These are phyloP conservation scores for Mediolabrus comicus DNA, from an alignment of 108 stramenopile species.

Conservation along the genomic window DNA sequence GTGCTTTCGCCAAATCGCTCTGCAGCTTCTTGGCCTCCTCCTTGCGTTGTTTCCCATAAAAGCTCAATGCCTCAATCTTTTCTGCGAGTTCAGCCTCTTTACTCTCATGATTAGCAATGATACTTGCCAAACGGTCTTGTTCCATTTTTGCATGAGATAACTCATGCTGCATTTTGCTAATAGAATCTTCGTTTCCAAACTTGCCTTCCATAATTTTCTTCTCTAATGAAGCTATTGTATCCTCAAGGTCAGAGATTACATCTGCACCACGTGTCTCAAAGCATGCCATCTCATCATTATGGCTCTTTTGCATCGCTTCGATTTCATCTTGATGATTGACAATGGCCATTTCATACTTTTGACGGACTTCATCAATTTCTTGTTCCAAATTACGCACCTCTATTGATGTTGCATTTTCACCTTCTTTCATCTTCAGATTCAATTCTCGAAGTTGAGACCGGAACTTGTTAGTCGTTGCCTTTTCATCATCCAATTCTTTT, in stretches of 20 bases:
- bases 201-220: neutral
- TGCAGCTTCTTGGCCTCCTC: conserved; percentile 18
- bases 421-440: conserved; percentile 14
- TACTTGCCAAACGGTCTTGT: conserved; percentile 7
- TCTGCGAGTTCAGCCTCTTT: conserved; percentile 2
- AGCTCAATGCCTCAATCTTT: conserved; percentile 15
- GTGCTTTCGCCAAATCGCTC: conserved; percentile 13
- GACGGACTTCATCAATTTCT: neutral
- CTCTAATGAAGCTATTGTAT: neutral
- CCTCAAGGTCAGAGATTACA: conserved; percentile 11
- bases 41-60: conserved; percentile 25
- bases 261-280: conserved; percentile 20
- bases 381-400: neutral
- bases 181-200: conserved; percentile 3
- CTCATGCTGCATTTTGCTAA: conserved; percentile 8
- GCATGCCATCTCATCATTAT: neutral
- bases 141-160: conserved; percentile 16
- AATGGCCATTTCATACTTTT: neutral
- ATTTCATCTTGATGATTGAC: conserved; percentile 8
- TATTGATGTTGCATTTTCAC: neutral
- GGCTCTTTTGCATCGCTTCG: neutral
- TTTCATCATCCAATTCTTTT: conserved; percentile 15
- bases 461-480: conserved; percentile 13
- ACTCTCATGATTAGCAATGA: conserved; percentile 8
- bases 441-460: conserved; percentile 11